Base-by-base conservation (phyloP, 331 rosid genomes). In the Cydonia oblonga region DNA sequence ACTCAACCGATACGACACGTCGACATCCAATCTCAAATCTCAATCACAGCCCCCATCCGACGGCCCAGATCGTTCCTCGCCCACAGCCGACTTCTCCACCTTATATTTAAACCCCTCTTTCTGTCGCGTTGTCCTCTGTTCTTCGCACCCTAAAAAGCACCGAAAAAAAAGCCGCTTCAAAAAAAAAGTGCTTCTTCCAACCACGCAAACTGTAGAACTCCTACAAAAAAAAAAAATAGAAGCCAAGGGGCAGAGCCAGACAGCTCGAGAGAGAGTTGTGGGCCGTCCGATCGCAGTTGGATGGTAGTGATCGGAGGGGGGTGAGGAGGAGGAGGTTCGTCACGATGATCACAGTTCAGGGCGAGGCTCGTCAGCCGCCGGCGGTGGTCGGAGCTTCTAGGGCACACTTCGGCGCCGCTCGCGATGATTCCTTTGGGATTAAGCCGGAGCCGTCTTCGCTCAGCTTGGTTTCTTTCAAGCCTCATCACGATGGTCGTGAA, bases 301-400 rank as follows among this genome's bases (percentile, higher is more conserved):
- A 90, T 87, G 89, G 77, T 79, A 60, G 59, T 23, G 76, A 35
- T 75, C 69, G 28, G 26, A 19, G 64, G 23, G n/a, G 64, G 53
- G 78, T 70, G n/a, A n/a, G n/a, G 78, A 73, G 49, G 26, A 26
- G n/a, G 32, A 3, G 15, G 35, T 68, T 73, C 49, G 6, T 70
- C 78, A 79, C 61, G 76, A 87, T 92, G 92, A 84, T 92, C 74
- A 82, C 96, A 52, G 96, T 86, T 32, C 87, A 85, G 60, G 96
- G 92, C 73, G 98, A 90, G 56, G 84, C 66, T 20, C 88, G 82
- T 62, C 82, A 77, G 8, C 79, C 62, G 72, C 71, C 57, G 72
- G 79, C 76, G 16, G 22, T 76, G 20, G 68, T 76, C 11, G 93
- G 86, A 60, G 61, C 71, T 25, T 79, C 96, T 66, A 83, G 95